phyloP scores from a whole-genome alignment of 2,329 filamentous ascomycete species.

The Monosporascus sp. region DNA sequence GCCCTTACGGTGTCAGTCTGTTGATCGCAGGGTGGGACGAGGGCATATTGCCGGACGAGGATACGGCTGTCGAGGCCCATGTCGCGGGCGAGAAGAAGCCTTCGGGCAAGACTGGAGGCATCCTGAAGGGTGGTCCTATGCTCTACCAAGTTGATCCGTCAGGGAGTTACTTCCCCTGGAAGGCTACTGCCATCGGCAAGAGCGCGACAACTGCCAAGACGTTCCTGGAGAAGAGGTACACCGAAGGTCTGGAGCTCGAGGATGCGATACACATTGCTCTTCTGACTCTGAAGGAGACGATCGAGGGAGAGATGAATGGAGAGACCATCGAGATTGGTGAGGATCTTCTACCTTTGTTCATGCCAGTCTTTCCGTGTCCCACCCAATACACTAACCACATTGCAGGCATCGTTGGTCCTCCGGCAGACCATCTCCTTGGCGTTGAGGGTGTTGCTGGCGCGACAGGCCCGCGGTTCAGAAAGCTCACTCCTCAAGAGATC shows the following conservation, averaged over 20 bases:
- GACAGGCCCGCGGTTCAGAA: slow-evolving; percentile 81
- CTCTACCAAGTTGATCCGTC: slow-evolving; percentile 99
- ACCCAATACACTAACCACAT: slow-evolving; percentile 23
- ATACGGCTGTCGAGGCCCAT: slow-evolving; percentile 55
- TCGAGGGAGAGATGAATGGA: slow-evolving; percentile 98
- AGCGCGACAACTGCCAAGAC: slow-evolving; percentile 98
- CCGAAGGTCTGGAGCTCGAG: slow-evolving; percentile 92
- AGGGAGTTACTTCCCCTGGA: slow-evolving; percentile 98
- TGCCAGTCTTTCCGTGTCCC: not conserved
- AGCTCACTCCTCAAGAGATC: slow-evolving; percentile 95
- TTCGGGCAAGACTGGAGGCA: slow-evolving; percentile 86
- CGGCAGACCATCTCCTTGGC: slow-evolving; percentile 87
- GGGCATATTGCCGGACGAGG: slow-evolving; percentile 80
- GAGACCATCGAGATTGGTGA: slow-evolving; percentile 96
- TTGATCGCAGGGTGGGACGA: slow-evolving; percentile 98
- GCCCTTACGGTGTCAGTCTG: slow-evolving; percentile 93
- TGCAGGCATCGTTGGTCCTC: slow-evolving; percentile 86
- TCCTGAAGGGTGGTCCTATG: slow-evolving; percentile 92
- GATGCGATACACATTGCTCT: slow-evolving; percentile 98
- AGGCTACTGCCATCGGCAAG: slow-evolving; percentile 98
- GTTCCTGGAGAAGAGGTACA: slow-evolving; percentile 98
- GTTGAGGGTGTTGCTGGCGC: slow-evolving; percentile 85
- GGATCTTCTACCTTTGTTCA: slow-evolving; percentile 22
- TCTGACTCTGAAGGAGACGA: slow-evolving; percentile 96
- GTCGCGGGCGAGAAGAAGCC: slow-evolving; percentile 58